Conservation (phyloP, 192 early-diverging fungal genomes). For the Backusella psychrophila region DNA sequence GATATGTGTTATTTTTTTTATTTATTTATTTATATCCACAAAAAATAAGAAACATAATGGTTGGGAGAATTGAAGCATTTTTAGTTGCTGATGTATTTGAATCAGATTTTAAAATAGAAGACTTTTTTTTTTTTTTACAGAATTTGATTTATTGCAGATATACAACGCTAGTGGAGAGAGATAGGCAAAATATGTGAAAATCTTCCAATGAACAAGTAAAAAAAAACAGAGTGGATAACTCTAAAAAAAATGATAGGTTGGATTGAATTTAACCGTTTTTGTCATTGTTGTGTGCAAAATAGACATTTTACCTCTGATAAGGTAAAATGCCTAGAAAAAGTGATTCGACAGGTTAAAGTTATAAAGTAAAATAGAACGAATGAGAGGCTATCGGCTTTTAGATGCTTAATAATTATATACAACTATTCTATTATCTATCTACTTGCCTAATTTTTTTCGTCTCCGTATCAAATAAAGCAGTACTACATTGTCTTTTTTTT, state of each 20-base stretch:
- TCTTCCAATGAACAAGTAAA: background rate
- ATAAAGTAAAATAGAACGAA: background rate
- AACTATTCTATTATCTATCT: background rate
- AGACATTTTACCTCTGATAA: background rate
- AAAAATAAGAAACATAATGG: background rate
- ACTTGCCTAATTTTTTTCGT: background rate
- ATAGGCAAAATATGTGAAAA: background rate
- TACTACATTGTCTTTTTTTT: background rate
- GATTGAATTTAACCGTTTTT: background rate
- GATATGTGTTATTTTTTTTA: background rate
- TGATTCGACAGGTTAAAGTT: background rate
- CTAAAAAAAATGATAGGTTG: background rate
- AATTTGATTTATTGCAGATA: background rate
- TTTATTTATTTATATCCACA: background rate
- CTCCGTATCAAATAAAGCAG: background rate
- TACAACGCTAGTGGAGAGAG: background rate
- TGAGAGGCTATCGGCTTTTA: background rate
- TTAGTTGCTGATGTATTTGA: background rate
- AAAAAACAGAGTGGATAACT: background rate
- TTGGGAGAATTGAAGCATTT: background rate
- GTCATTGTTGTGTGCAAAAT: background rate
- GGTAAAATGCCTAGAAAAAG: background rate
- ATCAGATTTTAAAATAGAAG: background rate
- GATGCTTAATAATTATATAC: background rate
- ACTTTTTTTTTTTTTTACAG: background rate